These are phyloP conservation scores for Shiraia sp. DNA, from an alignment of 2,329 filamentous ascomycete genomes.

Conservation along the genomic window DNA sequence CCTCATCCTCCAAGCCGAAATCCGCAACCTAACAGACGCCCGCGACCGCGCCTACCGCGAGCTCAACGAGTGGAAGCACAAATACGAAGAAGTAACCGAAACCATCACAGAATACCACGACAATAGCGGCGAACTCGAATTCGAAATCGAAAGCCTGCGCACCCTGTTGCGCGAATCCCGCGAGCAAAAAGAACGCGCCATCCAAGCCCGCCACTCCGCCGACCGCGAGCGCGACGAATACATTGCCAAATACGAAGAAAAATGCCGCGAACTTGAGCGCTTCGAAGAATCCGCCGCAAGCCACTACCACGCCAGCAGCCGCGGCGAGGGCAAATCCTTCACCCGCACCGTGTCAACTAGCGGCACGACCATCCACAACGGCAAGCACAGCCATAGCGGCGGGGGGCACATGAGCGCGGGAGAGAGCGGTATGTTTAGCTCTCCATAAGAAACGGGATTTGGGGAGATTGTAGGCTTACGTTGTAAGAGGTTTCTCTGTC, in stretches of 20 bases:
- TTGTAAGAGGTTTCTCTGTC: too few species aligned
- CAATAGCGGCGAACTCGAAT: slow-evolving; percentile 24
- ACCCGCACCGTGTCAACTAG: slow-evolving; percentile 17
- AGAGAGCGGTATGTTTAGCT: slow-evolving; percentile 5
- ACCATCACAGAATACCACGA: slow-evolving; percentile 26
- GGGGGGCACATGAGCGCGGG: slow-evolving; percentile 1
- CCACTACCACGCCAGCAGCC: slow-evolving; percentile 16
- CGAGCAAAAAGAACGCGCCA: slow-evolving; percentile 29
- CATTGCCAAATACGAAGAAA: slow-evolving; percentile 27
- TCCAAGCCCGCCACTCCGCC: slow-evolving; percentile 22
- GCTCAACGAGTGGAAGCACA: slow-evolving; percentile 25
- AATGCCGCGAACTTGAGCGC: slow-evolving; percentile 27
- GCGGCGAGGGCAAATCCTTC: slow-evolving; percentile 9
- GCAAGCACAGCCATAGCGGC: slow-evolving; percentile 7
- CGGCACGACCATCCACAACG: slow-evolving; percentile 22
- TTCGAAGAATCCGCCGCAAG: slow-evolving; percentile 22
- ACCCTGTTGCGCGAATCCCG: slow-evolving; percentile 25
- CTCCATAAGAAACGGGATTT: not conserved
- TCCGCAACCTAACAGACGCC: slow-evolving; percentile 19
- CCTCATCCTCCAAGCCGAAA: slow-evolving; percentile 22
- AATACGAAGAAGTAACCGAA: slow-evolving; percentile 27
- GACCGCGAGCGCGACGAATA: slow-evolving; percentile 29
- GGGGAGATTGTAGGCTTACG: too few species aligned
- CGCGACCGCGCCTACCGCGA: slow-evolving; percentile 24
- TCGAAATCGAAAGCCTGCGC: slow-evolving; percentile 26